Evolutionary conservation across 1,139 yeast genomes (phyloP).

Genomic region (Magnusiomyces tetraspermus): DNA sequence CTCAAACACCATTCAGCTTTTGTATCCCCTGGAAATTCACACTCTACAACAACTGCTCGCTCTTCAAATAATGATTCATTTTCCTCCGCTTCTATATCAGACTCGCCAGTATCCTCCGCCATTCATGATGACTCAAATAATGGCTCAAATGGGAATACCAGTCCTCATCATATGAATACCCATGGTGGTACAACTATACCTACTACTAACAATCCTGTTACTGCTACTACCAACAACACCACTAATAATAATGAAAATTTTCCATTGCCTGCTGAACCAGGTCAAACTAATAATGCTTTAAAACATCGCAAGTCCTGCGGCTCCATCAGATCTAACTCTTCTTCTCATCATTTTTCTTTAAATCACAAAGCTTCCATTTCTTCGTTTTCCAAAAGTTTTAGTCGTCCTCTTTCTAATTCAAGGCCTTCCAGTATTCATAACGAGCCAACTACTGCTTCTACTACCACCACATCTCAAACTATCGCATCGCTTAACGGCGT

Average conservation of each 20-base stretch:
- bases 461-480: not conserved
- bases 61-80: conserved; percentile 5
- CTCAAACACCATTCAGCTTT: not conserved
- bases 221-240: not conserved
- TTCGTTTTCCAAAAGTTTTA: conserved; percentile 5
- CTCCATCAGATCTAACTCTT: not conserved
- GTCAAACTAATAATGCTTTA: not conserved
- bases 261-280: conserved; percentile 3
- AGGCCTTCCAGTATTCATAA: not conserved
- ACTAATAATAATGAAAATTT: not conserved
- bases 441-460: not conserved
- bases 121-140: not conserved
- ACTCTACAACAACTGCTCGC: conserved; percentile 3
- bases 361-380: conserved; percentile 4
- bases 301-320: conserved; percentile 4
- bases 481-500: not conserved
- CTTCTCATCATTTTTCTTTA: not conserved
- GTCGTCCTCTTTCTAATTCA: conserved; percentile 2
- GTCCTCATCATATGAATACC: not conserved
- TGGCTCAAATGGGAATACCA: not conserved
- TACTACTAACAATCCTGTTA: not conserved
- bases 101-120: conserved; percentile 5
- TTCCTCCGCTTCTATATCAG: conserved; percentile 1
- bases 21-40: conserved; percentile 2
- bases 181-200: no score